Evolutionary conservation across 2,329 filamentous ascomycete species (phyloP).

Genomic region (Aspergillus novofumigatus): DNA sequence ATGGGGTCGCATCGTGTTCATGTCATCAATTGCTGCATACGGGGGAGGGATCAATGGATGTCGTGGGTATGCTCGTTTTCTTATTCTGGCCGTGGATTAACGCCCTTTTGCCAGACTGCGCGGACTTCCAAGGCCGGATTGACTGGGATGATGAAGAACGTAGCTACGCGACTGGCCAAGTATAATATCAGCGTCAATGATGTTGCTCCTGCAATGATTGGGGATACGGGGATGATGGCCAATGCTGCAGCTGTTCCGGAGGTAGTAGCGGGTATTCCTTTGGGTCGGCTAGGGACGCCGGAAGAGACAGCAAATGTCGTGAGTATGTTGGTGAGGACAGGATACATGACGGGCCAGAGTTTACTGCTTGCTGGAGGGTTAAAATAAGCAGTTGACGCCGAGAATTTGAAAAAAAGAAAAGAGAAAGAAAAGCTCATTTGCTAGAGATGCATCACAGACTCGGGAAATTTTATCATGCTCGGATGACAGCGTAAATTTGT

Average conservation of each 20-base stretch:
- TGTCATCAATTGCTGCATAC: constrained; percentile 60
- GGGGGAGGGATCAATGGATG: constrained; percentile 63
- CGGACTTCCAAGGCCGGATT: constrained; percentile 60
- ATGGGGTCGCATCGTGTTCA: constrained; percentile 63
- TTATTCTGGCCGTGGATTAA: not conserved
- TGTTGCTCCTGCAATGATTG: constrained; percentile 65
- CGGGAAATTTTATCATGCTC: too few species aligned
- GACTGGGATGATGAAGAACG: constrained; percentile 62
- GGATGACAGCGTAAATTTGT: too few species aligned
- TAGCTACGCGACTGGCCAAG: constrained; percentile 56
- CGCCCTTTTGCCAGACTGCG: constrained; percentile 38
- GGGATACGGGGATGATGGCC: constrained; percentile 60
- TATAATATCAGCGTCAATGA: constrained; percentile 64
- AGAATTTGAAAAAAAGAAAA: too few species aligned
- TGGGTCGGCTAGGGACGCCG: constrained; percentile 55
- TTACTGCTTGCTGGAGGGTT: constrained; percentile 51
- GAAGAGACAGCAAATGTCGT: constrained; percentile 60
- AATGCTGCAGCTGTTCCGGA: constrained; percentile 55
- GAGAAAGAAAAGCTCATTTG: too few species aligned
- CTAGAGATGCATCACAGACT: too few species aligned
- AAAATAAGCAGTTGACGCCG: constrained; percentile 33
- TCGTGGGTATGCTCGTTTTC: constrained; percentile 28
- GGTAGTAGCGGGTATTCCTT: constrained; percentile 56
- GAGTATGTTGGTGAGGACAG: constrained; percentile 56
- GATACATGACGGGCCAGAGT: constrained; percentile 57